phyloP scores from a whole-genome alignment of 116 monocot genomes.

The Iris pallida region DNA sequence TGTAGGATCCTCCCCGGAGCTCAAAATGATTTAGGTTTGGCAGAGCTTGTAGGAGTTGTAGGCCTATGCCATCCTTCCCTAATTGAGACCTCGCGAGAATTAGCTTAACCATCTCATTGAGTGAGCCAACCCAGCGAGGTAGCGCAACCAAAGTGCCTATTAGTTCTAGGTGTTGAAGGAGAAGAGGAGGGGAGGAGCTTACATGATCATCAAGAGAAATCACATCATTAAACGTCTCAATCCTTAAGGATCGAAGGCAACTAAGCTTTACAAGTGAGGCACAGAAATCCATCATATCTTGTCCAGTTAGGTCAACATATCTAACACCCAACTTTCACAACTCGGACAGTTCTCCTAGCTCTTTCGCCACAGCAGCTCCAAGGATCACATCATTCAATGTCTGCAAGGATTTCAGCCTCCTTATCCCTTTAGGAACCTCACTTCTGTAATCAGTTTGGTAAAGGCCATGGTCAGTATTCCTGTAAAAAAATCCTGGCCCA shows the following conservation, averaged over 20 bases:
- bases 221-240: not conserved
- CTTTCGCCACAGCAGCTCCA: not conserved
- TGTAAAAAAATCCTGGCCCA: too few species aligned
- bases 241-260: not conserved
- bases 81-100: not conserved
- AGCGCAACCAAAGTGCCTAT: not conserved
- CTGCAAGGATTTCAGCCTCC: not conserved
- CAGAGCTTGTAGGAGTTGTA: not conserved
- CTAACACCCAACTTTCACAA: not conserved
- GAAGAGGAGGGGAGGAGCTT: not conserved
- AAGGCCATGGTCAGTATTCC: too few species aligned
- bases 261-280: not conserved
- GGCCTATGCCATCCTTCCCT: not conserved
- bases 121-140: not conserved
- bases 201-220: not conserved
- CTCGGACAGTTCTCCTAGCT: slow-evolving; percentile 2
- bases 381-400: not conserved
- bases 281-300: not conserved
- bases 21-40: not conserved
- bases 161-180: not conserved
- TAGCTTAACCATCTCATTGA: not conserved
- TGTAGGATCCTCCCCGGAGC: not conserved
- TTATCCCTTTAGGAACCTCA: not conserved
- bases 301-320: not conserved
- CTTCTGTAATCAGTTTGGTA: too few species aligned